Evolutionary conservation across 108 stramenopile species (phyloP), one percentile per base, ranked within the genome.

Genomic region (Asterionellopsis glacialis): DNA sequence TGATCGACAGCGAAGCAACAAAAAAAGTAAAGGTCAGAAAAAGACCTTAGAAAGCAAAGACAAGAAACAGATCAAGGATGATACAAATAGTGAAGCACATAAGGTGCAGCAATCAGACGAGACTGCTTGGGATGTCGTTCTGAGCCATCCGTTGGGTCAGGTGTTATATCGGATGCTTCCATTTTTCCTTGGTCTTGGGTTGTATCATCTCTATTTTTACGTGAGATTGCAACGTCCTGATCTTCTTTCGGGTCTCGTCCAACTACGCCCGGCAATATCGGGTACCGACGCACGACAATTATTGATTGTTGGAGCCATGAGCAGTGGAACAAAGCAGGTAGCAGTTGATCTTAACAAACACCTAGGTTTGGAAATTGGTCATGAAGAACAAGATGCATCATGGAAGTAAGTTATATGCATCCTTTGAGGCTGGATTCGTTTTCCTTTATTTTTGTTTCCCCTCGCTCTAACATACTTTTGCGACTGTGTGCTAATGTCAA

Each of bases 301-400:
- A 1, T 69, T 88, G 24, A 81, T 88, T 44, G 52, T 88, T 0
- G 82, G 83, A 25, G 59, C 70, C 27, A 81, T 82, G 54, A 59
- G 56, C 16, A 63, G 57, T 16, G 72, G 64, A 11, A 73, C 67
- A 1, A 61, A 54, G 16, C 67, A 70, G 16, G 43, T 64, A 2
- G 52, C 65, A 26, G 15, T 53, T 22, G 53, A 72, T 41, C 28
- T 75, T 5, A 21, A 61, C 19, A 48, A 45, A 14, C 19, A 14
- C 7, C 41, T 59, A 9, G 18, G 16, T 11, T 44, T 80, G 52
- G 79, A 80, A 68, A 51, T 80, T 45, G 69, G 62, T 14, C 66
- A 71, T 51, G 73, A 80, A 74, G 22, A 33, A 33, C 33, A 33
- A 33, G 33, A 33, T 33, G 33, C 33, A 33, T 33, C 33, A 33